A percentile compares a stretch with the other conserved stretches of the same genome.
These are phyloP conservation scores for Lotmaria passim DNA, from an alignment of 208 protist species.

Conservation along the genomic window DNA sequence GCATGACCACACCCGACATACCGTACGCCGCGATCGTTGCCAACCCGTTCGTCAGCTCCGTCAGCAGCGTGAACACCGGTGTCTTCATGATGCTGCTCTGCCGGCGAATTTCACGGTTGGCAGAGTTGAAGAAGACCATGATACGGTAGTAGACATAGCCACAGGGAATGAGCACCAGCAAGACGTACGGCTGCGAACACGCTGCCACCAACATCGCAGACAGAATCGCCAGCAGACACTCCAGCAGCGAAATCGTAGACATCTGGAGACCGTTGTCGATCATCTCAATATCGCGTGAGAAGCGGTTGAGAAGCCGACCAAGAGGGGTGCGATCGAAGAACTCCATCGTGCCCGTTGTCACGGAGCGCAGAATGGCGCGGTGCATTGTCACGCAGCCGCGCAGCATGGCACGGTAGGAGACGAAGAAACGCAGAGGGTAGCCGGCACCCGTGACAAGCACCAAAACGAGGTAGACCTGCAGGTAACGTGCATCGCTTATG, in stretches of 20 bases:
- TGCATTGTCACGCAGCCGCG: constrained; percentile 44
- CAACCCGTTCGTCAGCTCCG: constrained; percentile 78
- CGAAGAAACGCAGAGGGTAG: constrained; percentile 40
- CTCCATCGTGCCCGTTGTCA: constrained; percentile 67
- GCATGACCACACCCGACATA: constrained; percentile 38
- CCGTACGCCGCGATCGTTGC: constrained; percentile 80
- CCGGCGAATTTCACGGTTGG: constrained; percentile 81
- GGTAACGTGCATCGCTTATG: constrained; percentile 31
- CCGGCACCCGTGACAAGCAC: constrained; percentile 31
- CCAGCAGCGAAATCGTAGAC: constrained; percentile 53
- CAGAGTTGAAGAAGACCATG: constrained; percentile 58
- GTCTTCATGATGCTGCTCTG: constrained; percentile 72
- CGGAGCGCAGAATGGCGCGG: constrained; percentile 44
- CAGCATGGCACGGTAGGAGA: constrained; percentile 36
- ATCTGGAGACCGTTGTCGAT: constrained; percentile 72
- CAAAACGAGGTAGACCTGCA: constrained; percentile 49
- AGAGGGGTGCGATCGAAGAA: constrained; percentile 96
- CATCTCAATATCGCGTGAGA: constrained; percentile 91
- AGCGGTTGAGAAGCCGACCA: constrained; percentile 95
- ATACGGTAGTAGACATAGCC: constrained; percentile 63
- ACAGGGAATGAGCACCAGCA: constrained; percentile 64
- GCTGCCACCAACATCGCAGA: constrained; percentile 53
- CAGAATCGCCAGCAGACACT: constrained; percentile 43
- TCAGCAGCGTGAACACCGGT: constrained; percentile 82
- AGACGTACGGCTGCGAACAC: constrained; percentile 43